Conservation (phyloP, 495 filamentous ascomycete genomes). For the Hypoxylon crocopeplum region DNA sequence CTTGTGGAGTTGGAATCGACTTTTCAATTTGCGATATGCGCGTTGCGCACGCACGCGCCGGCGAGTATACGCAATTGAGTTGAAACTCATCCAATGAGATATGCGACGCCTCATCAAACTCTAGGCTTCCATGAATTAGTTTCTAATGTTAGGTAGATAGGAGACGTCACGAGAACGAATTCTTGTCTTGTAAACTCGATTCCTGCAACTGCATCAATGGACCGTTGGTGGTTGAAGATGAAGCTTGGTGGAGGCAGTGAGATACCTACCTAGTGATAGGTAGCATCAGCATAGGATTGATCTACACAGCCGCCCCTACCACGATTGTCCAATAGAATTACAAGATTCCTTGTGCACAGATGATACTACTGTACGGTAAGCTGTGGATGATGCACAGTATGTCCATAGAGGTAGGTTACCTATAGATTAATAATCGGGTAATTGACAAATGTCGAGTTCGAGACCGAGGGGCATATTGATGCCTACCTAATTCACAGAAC, state of each 20-base stretch:
- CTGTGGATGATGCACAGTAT: constrained; percentile 2
- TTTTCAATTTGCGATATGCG: constrained; percentile 11
- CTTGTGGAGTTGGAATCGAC: constrained; percentile 19
- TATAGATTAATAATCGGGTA: constrained; percentile 20
- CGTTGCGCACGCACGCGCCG: constrained; percentile 16
- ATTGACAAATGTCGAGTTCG: constrained; percentile 12
- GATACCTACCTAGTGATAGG: neutral
- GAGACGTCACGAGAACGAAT: neutral
- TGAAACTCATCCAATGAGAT: no score
- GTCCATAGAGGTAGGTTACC: no score
- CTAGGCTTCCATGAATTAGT: neutral
- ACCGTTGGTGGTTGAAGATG: neutral
- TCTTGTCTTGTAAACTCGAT: constrained; percentile 1
- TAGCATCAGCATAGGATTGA: neutral
- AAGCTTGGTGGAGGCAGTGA: constrained; percentile 7
- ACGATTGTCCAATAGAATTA: constrained; percentile 12
- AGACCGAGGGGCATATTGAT: constrained; percentile 11
- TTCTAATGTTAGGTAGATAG: neutral
- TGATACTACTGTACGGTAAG: neutral
- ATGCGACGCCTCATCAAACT: neutral
- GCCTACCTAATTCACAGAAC: no score
- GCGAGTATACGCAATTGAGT: constrained; percentile 17
- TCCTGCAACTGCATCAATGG: neutral
- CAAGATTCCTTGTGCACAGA: neutral
- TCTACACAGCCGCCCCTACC: constrained; percentile 12